Evolutionary conservation across 495 filamentous ascomycete species (phyloP).

Genomic region (Penicillium parvum): DNA sequence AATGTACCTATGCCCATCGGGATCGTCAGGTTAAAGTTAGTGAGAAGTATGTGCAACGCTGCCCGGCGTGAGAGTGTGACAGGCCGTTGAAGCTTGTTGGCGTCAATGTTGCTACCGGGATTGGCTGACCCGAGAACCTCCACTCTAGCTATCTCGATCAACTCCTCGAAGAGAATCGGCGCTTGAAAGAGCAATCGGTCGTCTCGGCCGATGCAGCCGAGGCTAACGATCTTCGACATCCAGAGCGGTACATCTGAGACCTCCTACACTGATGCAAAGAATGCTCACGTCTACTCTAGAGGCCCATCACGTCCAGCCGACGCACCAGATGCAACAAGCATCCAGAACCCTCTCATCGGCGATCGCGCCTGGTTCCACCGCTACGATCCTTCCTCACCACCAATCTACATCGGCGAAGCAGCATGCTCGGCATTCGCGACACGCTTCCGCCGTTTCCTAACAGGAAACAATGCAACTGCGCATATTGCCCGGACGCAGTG

Average conservation of each 20-base stretch:
- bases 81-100: neutral
- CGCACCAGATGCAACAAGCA: conserved; percentile 29
- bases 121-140: conserved; percentile 1
- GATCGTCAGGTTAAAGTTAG: conserved; percentile 44
- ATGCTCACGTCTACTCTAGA: conserved; percentile 9
- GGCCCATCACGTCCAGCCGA: conserved; percentile 21
- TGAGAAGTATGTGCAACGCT: conserved; percentile 32
- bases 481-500: conserved; percentile 43
- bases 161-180: conserved; percentile 35
- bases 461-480: conserved; percentile 32
- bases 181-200: conserved; percentile 34
- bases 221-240: conserved; percentile 11
- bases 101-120: neutral
- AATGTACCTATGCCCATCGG: conserved; percentile 36
- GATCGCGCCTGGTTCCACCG: conserved; percentile 44
- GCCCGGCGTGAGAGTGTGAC: neutral
- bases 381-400: conserved; percentile 41
- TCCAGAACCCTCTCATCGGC: conserved; percentile 38
- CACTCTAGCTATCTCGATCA: conserved; percentile 33
- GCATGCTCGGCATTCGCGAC: conserved; percentile 47
- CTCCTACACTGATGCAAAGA: neutral
- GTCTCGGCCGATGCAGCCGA: conserved; percentile 32
- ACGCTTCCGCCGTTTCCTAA: conserved; percentile 40
- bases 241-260: conserved; percentile 16
- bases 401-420: conserved; percentile 44